Percentiles rank a stretch among this genome's conserved stretches.
phyloP scores from a whole-genome alignment of 2,329 filamentous ascomycete species.

The Stemphylium lycopersici region DNA sequence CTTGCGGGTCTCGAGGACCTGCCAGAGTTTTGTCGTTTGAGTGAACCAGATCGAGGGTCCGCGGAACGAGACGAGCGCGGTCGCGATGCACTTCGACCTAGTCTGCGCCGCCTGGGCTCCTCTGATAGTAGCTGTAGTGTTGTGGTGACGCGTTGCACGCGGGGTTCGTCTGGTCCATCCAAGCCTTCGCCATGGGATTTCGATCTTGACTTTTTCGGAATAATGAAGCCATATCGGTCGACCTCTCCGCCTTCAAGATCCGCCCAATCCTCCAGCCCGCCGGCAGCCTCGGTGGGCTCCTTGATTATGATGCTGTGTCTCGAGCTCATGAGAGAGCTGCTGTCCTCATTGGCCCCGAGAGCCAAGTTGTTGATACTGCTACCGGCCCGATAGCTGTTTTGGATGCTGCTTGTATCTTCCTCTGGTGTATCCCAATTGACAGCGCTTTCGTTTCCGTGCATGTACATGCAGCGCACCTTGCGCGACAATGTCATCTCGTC shows the following conservation, averaged over 20 bases:
- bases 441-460: slow-evolving; percentile 64
- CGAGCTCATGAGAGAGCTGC: slow-evolving; percentile 38
- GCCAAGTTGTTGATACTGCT: slow-evolving; percentile 34
- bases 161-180: slow-evolving; percentile 42
- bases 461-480: slow-evolving; percentile 69
- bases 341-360: slow-evolving; percentile 37
- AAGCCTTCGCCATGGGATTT: slow-evolving; percentile 34
- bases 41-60: slow-evolving; percentile 48
- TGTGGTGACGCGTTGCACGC: slow-evolving; percentile 65
- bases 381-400: slow-evolving; percentile 32
- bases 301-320: slow-evolving; percentile 49
- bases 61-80: slow-evolving; percentile 51
- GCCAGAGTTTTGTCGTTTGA: slow-evolving; percentile 49
- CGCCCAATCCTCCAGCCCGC: slow-evolving; percentile 70
- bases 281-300: slow-evolving; percentile 64
- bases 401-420: slow-evolving; percentile 26
- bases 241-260: slow-evolving; percentile 65
- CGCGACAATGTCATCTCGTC: slow-evolving; percentile 69
- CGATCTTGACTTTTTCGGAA: slow-evolving; percentile 50
- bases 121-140: slow-evolving; percentile 63
- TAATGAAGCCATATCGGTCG: slow-evolving; percentile 70
- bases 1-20: slow-evolving; percentile 52
- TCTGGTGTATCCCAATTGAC: slow-evolving; percentile 50
- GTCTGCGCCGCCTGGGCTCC: slow-evolving; percentile 60
- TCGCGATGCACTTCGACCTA: slow-evolving; percentile 58